Evolutionary conservation across 176 grass and related monocot genomes (phyloP).

Genomic region (Alloteropsis semialata): DNA sequence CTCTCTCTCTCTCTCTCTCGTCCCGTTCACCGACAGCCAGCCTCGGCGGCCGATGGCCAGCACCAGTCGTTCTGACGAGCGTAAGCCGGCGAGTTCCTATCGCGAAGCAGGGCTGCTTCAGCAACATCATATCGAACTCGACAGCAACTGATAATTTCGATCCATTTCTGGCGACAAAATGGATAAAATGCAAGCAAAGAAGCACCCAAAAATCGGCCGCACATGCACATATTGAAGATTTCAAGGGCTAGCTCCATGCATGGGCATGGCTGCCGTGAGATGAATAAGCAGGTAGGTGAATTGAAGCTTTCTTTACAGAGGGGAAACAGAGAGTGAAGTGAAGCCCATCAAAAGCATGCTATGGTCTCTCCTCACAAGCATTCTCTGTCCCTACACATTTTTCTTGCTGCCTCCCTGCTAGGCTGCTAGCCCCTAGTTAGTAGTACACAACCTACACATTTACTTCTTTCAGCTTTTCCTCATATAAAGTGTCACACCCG

Average conservation of each 20-base stretch:
- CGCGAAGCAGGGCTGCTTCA: not conserved
- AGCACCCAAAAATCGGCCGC: not conserved
- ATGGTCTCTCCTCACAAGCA: not conserved
- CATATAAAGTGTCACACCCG: too few species aligned
- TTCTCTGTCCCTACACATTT: not conserved
- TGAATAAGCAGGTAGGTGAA: not conserved
- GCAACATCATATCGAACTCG: not conserved
- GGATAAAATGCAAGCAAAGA: not conserved
- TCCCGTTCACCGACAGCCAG: conserved; percentile 40
- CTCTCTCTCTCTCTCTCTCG: too few species aligned
- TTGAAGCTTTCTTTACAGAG: conserved; percentile 5
- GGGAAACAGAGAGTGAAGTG: not conserved
- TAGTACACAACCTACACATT: not conserved
- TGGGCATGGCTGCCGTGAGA: not conserved
- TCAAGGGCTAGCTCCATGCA: too few species aligned
- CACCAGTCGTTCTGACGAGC: not conserved
- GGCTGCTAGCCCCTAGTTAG: not conserved
- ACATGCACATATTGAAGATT: too few species aligned
- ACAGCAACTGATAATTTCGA: not conserved
- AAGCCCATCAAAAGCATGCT: not conserved
- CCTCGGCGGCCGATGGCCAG: not conserved
- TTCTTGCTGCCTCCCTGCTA: not conserved
- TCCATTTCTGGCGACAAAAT: not conserved
- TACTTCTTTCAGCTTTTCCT: not conserved
- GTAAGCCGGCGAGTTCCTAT: not conserved